phyloP scores from a whole-genome alignment of 352 stramenopile genomes.

The Phytophthora fragariaefolia region DNA sequence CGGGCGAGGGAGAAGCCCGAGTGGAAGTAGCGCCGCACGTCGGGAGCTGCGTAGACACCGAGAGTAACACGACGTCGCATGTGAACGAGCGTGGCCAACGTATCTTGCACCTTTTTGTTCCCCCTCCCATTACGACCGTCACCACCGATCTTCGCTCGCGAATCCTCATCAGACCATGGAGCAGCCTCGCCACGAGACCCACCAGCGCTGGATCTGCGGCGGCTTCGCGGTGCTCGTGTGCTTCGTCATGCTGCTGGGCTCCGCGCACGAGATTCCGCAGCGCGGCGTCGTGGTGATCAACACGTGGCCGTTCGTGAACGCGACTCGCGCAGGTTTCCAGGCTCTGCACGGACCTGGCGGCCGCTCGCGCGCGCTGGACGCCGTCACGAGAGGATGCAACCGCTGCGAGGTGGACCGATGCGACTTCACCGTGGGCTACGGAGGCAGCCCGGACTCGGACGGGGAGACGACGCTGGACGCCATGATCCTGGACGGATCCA shows the following conservation, averaged over 20 bases:
- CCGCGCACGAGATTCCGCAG: conserved; percentile 33
- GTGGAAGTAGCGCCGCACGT: conserved; percentile 75
- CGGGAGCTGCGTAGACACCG: too few species aligned
- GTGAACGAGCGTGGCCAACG: not conserved
- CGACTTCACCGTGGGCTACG: conserved; percentile 90
- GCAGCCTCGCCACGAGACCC: conserved; percentile 30
- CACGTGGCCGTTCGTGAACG: conserved; percentile 84
- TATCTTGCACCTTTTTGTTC: not conserved
- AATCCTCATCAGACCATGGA: conserved; percentile 26
- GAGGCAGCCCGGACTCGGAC: conserved; percentile 84
- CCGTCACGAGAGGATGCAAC: conserved; percentile 75
- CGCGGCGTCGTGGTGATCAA: conserved; percentile 74
- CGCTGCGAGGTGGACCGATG: conserved; percentile 88
- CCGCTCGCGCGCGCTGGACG: conserved; percentile 52
- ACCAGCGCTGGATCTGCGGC: conserved; percentile 42
- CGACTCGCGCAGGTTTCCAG: conserved; percentile 70
- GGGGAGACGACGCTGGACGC: conserved; percentile 92
- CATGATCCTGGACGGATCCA: conserved; percentile 91
- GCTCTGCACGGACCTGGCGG: conserved; percentile 32
- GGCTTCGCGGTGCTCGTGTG: conserved; percentile 38
- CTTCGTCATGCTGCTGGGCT: conserved; percentile 40
- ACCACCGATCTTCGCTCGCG: too few species aligned
- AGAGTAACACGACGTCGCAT: not conserved
- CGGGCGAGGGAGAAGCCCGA: conserved; percentile 63
- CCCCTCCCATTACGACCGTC: too few species aligned